phyloP scores from a whole-genome alignment of 495 filamentous ascomycete genomes.

The Hapsidospora chrysogenum region DNA sequence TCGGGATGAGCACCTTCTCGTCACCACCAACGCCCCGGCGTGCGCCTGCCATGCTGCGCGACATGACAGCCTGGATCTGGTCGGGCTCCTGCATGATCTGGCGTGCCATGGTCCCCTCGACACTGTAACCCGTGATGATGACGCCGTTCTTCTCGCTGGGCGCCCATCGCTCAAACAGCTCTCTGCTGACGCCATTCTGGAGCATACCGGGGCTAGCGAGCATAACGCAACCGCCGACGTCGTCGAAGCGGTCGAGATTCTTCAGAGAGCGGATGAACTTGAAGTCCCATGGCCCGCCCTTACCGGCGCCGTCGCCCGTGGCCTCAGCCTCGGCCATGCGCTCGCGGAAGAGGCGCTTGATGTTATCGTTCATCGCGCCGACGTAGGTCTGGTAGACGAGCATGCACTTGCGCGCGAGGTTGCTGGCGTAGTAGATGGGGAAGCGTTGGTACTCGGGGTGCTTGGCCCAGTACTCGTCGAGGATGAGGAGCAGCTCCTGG shows the following conservation, averaged over 20 bases:
- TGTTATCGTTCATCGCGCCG: conserved; percentile 96
- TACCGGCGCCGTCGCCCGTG: conserved; percentile 47
- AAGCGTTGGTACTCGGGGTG: conserved; percentile 73
- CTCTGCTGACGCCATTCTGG: conserved; percentile 83
- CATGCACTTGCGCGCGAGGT: conserved; percentile 92
- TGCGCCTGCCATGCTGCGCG: conserved; percentile 35
- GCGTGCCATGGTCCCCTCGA: conserved; percentile 97
- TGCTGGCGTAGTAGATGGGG: conserved; percentile 94
- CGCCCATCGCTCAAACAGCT: conserved; percentile 88
- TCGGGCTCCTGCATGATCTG: conserved; percentile 85
- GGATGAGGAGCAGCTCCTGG: conserved; percentile 82
- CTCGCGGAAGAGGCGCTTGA: conserved; percentile 76
- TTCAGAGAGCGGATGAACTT: conserved; percentile 79
- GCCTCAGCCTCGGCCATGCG: conserved; percentile 76
- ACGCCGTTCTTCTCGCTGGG: conserved; percentile 90
- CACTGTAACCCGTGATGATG: conserved; percentile 93
- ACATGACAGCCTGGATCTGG: conserved; percentile 85
- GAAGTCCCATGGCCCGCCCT: conserved; percentile 92
- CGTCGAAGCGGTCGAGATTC: conserved; percentile 85
- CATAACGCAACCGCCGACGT: conserved; percentile 93
- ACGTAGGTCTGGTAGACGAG: conserved; percentile 96
- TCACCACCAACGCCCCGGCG: conserved; percentile 40
- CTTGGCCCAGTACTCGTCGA: conserved; percentile 91
- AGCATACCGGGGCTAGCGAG: conserved; percentile 94
- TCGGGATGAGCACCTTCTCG: conserved; percentile 79